A percentile compares a stretch with the other conserved stretches of the same genome.
These are phyloP conservation scores for Oryza officinalis DNA, from an alignment of 176 grass and related monocot species.

Conservation along the genomic window DNA sequence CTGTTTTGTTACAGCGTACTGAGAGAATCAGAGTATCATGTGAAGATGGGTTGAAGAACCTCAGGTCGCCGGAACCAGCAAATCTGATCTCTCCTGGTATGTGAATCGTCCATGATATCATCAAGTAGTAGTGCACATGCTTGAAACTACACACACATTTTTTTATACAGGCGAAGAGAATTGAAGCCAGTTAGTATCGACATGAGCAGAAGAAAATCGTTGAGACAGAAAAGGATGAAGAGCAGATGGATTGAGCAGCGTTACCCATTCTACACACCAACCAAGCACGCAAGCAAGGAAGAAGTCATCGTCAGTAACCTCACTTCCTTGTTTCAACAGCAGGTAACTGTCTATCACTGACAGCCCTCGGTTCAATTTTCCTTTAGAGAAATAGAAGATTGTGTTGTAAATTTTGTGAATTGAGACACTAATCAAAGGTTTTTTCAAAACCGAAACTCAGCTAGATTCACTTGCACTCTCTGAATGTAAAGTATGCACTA, in stretches of 20 bases:
- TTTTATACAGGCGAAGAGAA: not conserved
- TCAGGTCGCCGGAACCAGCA: slow-evolving; percentile 57
- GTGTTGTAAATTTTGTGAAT: not conserved
- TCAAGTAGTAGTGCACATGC: slow-evolving; percentile 61
- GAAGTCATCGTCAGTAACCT: slow-evolving; percentile 38
- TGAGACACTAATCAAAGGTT: not conserved
- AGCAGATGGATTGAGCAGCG: not conserved
- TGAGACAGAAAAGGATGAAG: not conserved
- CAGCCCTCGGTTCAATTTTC: slow-evolving; percentile 47
- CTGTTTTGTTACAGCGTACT: not conserved
- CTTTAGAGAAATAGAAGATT: not conserved
- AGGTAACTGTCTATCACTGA: slow-evolving; percentile 47
- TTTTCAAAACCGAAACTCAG: not conserved
- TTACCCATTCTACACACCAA: slow-evolving; percentile 55
- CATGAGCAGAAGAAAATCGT: not conserved
- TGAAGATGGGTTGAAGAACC: slow-evolving; percentile 34
- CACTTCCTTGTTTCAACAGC: slow-evolving; percentile 37
- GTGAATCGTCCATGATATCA: slow-evolving; percentile 64
- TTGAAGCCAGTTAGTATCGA: not conserved
- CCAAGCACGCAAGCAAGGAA: slow-evolving; percentile 46
- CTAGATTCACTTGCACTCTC: not conserved
- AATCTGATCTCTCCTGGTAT: slow-evolving; percentile 59
- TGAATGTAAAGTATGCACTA: not conserved
- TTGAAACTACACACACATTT: slow-evolving; percentile 55
- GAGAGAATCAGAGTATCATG: not conserved